Evolutionary conservation across 495 filamentous ascomycete genomes (phyloP).

Genomic region (Echria macrotheca): DNA sequence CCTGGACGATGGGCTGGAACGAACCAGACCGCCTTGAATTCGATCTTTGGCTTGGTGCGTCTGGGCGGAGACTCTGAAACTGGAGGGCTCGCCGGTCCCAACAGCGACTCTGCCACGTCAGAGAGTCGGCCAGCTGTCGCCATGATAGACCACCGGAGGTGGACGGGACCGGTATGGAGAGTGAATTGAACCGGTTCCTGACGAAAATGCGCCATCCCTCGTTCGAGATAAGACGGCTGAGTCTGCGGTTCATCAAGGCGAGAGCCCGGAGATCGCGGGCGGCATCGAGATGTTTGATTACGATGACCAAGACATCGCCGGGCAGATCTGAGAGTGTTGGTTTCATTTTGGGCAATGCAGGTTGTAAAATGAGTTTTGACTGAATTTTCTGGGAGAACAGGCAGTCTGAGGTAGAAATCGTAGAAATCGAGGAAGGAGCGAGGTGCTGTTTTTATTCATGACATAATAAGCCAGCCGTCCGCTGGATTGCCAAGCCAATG

Average conservation of each 20-base stretch:
- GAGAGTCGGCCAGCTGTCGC: slow-evolving; percentile 29
- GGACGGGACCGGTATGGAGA: slow-evolving; percentile 17
- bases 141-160: slow-evolving; percentile 21
- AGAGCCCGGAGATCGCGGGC: slow-evolving; percentile 34
- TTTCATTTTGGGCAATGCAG: background rate
- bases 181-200: slow-evolving; percentile 30
- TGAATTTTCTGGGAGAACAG: background rate
- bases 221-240: slow-evolving; percentile 23
- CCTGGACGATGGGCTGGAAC: slow-evolving; percentile 38
- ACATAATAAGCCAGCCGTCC: no score
- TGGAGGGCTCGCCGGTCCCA: slow-evolving; percentile 38
- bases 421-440: background rate
- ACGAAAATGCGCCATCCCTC: slow-evolving; percentile 43
- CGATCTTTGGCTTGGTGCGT: slow-evolving; percentile 7
- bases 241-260: slow-evolving; percentile 23
- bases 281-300: slow-evolving; percentile 34
- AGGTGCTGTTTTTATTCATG: background rate
- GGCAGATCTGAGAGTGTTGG: slow-evolving; percentile 25
- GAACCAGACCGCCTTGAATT: slow-evolving; percentile 12
- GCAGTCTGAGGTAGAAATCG: background rate
- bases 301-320: slow-evolving; percentile 34
- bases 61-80: slow-evolving; percentile 20
- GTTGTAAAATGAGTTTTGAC: background rate
- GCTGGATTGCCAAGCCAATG: no score
- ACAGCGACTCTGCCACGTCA: slow-evolving; percentile 39